These are phyloP conservation scores for Trichoderma sp. DNA, from an alignment of 2,329 filamentous ascomycete species.

Conservation along the genomic window DNA sequence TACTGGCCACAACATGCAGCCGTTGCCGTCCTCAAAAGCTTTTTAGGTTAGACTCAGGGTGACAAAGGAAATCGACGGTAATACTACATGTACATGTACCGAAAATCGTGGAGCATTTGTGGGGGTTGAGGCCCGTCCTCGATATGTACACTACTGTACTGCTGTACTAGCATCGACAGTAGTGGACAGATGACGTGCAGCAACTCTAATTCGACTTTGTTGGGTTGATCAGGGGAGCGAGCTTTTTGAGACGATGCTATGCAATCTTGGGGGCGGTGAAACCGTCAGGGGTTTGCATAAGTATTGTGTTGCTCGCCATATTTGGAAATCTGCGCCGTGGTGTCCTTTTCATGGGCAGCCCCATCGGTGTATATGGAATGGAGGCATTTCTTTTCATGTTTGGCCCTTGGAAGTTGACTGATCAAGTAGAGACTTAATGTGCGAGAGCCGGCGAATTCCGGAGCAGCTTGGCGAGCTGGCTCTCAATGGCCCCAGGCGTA, in stretches of 20 bases:
- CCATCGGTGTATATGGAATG: no score
- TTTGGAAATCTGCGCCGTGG: not conserved
- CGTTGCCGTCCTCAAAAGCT: not conserved
- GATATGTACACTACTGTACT: not conserved
- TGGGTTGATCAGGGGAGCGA: not conserved
- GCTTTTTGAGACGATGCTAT: no score
- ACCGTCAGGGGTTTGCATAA: not conserved
- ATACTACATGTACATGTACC: not conserved
- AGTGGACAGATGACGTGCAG: not conserved
- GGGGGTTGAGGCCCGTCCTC: not conserved
- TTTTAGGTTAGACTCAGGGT: not conserved
- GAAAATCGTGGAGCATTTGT: not conserved
- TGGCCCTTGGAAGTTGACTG: not conserved
- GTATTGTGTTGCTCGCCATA: not conserved
- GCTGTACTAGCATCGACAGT: not conserved
- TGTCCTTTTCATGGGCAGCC: not conserved
- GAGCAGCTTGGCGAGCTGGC: not conserved
- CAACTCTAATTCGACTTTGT: not conserved
- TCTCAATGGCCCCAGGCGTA: not conserved
- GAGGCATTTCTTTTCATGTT: not conserved
- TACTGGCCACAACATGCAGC: not conserved
- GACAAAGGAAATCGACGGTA: not conserved
- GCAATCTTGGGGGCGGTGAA: no score
- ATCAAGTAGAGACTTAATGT: not conserved
- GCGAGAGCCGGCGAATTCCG: not conserved